Evolutionary conservation across 495 filamentous ascomycete species (phyloP).

Genomic region (Pyrenula aspistea): DNA sequence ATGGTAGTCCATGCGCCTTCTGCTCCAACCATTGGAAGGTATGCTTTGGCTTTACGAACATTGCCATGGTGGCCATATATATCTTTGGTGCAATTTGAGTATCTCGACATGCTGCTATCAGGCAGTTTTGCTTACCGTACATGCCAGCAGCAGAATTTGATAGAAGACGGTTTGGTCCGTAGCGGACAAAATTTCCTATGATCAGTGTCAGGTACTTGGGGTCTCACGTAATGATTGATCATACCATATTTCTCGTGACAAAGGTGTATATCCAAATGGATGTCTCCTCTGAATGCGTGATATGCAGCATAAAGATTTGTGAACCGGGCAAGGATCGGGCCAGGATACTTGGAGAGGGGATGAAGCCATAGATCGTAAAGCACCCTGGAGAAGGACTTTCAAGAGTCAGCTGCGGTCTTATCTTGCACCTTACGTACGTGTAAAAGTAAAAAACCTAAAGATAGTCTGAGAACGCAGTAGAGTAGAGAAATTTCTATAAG

Average conservation of each 20-base stretch:
- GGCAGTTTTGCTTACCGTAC: not conserved
- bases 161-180: not conserved
- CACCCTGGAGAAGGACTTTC: no score
- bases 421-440: no score
- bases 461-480: no score
- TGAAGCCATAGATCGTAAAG: no score
- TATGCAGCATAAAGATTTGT: constrained; percentile 21
- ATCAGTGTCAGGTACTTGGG: not conserved
- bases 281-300: constrained; percentile 17
- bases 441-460: no score
- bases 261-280: constrained; percentile 14
- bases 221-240: not conserved
- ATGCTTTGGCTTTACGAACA: not conserved
- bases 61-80: not conserved
- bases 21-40: not conserved
- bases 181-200: not conserved
- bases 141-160: not conserved
- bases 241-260: constrained; percentile 23
- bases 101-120: not conserved
- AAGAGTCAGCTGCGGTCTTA: no score
- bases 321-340: constrained; percentile 21
- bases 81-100: not conserved
- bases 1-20: not conserved
- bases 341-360: constrained; percentile 25
- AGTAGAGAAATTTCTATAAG: no score